Evolutionary conservation across 2,329 filamentous ascomycete genomes (phyloP).

Genomic region (Myriangium duriaei): DNA sequence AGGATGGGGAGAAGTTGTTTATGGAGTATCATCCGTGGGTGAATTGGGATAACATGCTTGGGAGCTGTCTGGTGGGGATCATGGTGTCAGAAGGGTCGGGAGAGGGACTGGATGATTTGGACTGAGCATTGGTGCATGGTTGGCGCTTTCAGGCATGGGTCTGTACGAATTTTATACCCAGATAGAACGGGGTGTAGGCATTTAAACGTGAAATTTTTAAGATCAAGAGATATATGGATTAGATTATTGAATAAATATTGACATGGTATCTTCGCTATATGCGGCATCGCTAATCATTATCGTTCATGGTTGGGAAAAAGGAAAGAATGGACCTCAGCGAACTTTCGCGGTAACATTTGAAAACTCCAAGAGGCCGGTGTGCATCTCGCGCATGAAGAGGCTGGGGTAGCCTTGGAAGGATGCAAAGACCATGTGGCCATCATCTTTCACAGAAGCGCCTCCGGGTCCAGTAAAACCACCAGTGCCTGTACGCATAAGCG

Average conservation of each 20-base stretch:
- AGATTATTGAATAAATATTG: too few species aligned
- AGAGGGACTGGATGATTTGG: constrained; percentile 45
- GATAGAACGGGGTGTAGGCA: too few species aligned
- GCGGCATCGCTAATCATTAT: too few species aligned
- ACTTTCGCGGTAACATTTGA: too few species aligned
- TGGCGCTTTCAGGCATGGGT: neutral
- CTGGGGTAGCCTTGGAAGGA: constrained; percentile 15
- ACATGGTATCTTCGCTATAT: too few species aligned
- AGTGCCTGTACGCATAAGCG: constrained; percentile 18
- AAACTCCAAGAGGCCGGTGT: constrained; percentile 9
- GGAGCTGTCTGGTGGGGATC: constrained; percentile 49
- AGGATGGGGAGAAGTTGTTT: constrained; percentile 53
- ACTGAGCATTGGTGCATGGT: constrained; percentile 29
- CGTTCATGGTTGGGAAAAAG: too few species aligned
- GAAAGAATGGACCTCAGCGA: too few species aligned
- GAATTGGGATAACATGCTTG: constrained; percentile 55
- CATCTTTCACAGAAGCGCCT: constrained; percentile 19
- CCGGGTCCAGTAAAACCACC: constrained; percentile 21
- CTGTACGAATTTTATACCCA: neutral
- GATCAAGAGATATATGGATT: too few species aligned
- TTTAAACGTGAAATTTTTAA: too few species aligned
- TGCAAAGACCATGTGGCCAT: constrained; percentile 23
- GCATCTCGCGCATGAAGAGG: constrained; percentile 11
- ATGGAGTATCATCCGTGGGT: constrained; percentile 56
- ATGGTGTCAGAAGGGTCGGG: constrained; percentile 43